Percentiles rank a stretch among this genome's conserved stretches.
Conservation (phyloP, 192 early-diverging fungal genomes). For the Coemansia sp. region DNA sequence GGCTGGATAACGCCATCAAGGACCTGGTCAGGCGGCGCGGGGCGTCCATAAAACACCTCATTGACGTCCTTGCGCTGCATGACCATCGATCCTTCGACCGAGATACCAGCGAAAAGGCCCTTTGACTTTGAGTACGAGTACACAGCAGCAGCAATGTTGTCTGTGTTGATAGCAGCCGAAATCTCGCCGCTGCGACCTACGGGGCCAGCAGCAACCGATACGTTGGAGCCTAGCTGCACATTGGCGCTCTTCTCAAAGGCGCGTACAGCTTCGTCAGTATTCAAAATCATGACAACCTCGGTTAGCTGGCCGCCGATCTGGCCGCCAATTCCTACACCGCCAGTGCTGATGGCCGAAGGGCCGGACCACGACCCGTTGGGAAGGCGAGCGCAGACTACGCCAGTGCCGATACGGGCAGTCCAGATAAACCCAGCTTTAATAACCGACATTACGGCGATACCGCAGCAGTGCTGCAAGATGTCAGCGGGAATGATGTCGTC, state of each 20-base stretch:
- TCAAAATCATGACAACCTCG: constrained; percentile 89
- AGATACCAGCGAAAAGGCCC: constrained; percentile 92
- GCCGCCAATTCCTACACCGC: constrained; percentile 81
- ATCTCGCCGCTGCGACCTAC: constrained; percentile 85
- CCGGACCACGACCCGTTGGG: constrained; percentile 78
- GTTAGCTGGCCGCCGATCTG: constrained; percentile 90
- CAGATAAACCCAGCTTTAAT: constrained; percentile 93
- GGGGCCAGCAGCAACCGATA: constrained; percentile 87
- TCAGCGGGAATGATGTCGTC: constrained; percentile 71
- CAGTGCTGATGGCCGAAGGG: constrained; percentile 82
- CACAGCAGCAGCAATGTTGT: constrained; percentile 75
- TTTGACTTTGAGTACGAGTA: constrained; percentile 94
- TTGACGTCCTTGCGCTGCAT: constrained; percentile 86
- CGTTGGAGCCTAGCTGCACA: constrained; percentile 81
- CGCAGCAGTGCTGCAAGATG: constrained; percentile 75
- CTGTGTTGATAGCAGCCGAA: constrained; percentile 65
- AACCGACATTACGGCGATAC: constrained; percentile 89
- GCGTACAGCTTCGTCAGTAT: constrained; percentile 77
- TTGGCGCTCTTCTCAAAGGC: constrained; percentile 84
- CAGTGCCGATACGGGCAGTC: constrained; percentile 82
- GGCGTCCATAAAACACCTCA: constrained; percentile 76
- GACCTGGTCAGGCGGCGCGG: constrained; percentile 80
- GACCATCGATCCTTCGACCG: constrained; percentile 87
- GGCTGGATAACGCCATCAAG: constrained; percentile 73
- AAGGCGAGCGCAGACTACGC: constrained; percentile 79